A percentile compares a stretch with the other conserved stretches of the same genome.
Evolutionary conservation across 2,329 filamentous ascomycete species (phyloP).

Genomic region (Diaporthe sp.): DNA sequence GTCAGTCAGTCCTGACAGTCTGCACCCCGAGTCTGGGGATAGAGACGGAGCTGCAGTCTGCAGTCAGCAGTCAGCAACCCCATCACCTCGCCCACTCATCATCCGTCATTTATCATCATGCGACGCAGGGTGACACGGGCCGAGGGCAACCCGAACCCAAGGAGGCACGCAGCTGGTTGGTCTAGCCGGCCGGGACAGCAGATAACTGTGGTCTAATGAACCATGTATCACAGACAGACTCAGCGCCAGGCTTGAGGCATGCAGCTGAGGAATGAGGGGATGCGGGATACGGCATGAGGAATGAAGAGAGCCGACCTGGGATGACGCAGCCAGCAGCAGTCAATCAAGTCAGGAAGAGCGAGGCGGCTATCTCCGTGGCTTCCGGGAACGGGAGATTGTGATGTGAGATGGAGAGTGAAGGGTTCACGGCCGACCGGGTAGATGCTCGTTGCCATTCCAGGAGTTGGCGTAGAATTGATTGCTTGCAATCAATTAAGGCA

Average conservation of each 20-base stretch:
- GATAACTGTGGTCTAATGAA: neutral
- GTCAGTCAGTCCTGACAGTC: neutral
- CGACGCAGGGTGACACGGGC: slow-evolving; percentile 14
- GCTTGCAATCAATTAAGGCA: slow-evolving; percentile 3
- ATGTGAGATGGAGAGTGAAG: slow-evolving; percentile 32
- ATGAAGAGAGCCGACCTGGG: neutral
- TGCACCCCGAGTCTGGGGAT: slow-evolving; percentile 24
- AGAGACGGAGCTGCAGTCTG: slow-evolving; percentile 7
- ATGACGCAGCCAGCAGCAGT: slow-evolving; percentile 12
- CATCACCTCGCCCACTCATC: slow-evolving; percentile 1
- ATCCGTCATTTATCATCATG: slow-evolving; percentile 27
- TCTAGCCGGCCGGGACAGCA: neutral
- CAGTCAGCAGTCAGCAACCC: slow-evolving; percentile 13
- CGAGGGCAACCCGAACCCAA: slow-evolving; percentile 12
- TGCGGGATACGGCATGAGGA: neutral
- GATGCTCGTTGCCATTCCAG: slow-evolving; percentile 27
- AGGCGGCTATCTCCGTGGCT: slow-evolving; percentile 25
- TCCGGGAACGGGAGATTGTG: slow-evolving; percentile 28
- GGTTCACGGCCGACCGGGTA: slow-evolving; percentile 27
- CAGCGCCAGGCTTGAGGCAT: slow-evolving; percentile 4
- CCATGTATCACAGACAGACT: slow-evolving; percentile 9
- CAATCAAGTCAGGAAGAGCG: neutral
- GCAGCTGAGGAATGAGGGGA: slow-evolving; percentile 25
- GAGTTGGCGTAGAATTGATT: neutral
- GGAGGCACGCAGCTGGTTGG: slow-evolving; percentile 4